A percentile compares a stretch with the other conserved stretches of the same genome.
Conservation (phyloP, 139 green algal genomes). For the Volvox africanus region DNA sequence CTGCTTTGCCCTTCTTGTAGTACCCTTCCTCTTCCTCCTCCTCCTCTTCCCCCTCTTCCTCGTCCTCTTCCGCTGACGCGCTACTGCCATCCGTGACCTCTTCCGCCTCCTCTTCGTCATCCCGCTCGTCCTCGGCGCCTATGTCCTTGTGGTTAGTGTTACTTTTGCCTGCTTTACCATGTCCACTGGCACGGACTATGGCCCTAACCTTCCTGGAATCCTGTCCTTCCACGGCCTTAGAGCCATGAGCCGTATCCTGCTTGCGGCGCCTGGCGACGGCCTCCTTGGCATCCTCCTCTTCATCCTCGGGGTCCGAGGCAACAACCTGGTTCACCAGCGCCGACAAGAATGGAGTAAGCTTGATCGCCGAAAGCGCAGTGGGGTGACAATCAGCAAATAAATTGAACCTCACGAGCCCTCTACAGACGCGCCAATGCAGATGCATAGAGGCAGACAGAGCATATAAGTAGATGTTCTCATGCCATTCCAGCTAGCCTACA, state of each 20-base stretch:
- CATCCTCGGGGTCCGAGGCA: background rate
- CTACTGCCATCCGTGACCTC: background rate
- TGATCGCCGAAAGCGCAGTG: too few species aligned
- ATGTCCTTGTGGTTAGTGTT: background rate
- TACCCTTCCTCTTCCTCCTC: background rate
- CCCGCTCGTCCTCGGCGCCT: conserved; percentile 13
- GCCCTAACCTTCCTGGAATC: background rate
- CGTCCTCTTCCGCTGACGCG: background rate
- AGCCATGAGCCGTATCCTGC: background rate
- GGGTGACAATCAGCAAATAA: too few species aligned
- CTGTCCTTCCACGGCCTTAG: too few species aligned
- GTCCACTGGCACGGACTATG: too few species aligned
- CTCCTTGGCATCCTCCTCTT: background rate
- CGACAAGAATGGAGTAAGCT: too few species aligned
- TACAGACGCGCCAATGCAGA: too few species aligned
- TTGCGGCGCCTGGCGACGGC: background rate
- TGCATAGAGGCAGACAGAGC: too few species aligned
- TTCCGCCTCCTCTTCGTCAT: conserved; percentile 18
- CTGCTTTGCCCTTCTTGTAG: background rate
- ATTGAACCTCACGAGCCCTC: too few species aligned
- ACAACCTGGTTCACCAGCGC: background rate
- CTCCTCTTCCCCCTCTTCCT: conserved; percentile 8
- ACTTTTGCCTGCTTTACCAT: background rate
- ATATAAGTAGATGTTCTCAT: too few species aligned
- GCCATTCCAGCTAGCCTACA: too few species aligned